Evolutionary conservation across 1,139 yeast species (phyloP), one percentile per base, ranked within the genome.

Genomic region (Sugiyamaella sp.): DNA sequence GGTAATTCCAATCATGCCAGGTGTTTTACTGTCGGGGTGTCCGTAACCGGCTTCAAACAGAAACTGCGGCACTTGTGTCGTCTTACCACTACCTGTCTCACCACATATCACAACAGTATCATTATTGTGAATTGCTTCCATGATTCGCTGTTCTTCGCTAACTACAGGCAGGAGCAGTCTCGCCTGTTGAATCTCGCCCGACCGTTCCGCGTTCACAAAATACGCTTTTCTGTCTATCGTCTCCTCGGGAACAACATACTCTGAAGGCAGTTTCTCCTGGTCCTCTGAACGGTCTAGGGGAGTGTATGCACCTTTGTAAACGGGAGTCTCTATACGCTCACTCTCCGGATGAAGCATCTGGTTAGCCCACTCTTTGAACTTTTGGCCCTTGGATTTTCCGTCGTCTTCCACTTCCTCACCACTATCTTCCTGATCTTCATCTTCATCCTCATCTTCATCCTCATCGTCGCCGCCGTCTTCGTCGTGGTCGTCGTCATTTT

Each of bases 21-120:
- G 93, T 32, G 81, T 82, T 9, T 81, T 84, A 21, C 89, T 81
- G 1, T 77, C 77, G 3, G 75, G 68, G 54, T 77, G 75, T 12
- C 96, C 97, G 68, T 85, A 90, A 1, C 97, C 97, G 0, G 96
- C 84, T 70, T 91, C 98, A 66, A 82, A 87, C 48, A 91, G 70
- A 64, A 93, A 89, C 66, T 93, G 99, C 0, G 99, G 99, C 24
- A 93, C 88, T 71, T 93, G 99, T 0, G 99, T 93, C 2, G 99
- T 93, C 68, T 93, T 93, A 74, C 99, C 99, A 5, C 97, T 89
- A 70, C 99, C 99, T 0, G 99, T 93, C 63, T 93, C 98, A 76
- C 99, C 99, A 74, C 98, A 93, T 32, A 95, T 79, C 14, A 95
- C 86, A 0, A 91, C 83, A 60, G 95, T 87, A 64, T 91, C 97